Percentiles rank a stretch among this genome's conserved stretches.
These are phyloP conservation scores for Luzula sylvatica DNA, from an alignment of 176 grass and related monocot genomes.

Conservation along the genomic window DNA sequence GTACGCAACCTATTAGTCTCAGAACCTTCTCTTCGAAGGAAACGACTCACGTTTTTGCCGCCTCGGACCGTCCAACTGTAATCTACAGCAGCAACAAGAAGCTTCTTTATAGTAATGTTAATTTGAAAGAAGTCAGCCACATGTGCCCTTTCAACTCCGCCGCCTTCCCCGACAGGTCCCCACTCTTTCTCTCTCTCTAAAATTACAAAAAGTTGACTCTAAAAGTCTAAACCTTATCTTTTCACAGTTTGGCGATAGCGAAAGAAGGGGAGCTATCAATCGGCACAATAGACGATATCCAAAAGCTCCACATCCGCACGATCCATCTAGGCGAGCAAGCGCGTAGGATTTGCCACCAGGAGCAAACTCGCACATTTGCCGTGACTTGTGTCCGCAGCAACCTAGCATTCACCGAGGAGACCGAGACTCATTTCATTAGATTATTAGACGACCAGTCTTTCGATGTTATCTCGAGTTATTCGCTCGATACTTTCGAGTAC, in stretches of 20 bases:
- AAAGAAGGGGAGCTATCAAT: slow-evolving; percentile 94
- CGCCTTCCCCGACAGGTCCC: slow-evolving; percentile 85
- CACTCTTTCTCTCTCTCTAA: neutral
- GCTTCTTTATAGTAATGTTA: slow-evolving; percentile 94
- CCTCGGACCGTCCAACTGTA: slow-evolving; percentile 92
- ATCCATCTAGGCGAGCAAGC: slow-evolving; percentile 83
- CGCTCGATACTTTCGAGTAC: slow-evolving; percentile 66
- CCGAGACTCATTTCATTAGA: slow-evolving; percentile 65
- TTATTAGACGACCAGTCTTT: slow-evolving; percentile 88
- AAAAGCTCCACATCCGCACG: slow-evolving; percentile 90
- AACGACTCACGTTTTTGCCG: slow-evolving; percentile 85
- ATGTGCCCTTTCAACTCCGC: slow-evolving; percentile 97
- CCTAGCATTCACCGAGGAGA: slow-evolving; percentile 43
- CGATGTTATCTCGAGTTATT: slow-evolving; percentile 61
- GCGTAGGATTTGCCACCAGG: slow-evolving; percentile 77
- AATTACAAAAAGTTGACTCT: too few relatives aligned
- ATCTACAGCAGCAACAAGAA: slow-evolving; percentile 99
- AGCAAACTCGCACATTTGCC: slow-evolving; percentile 67
- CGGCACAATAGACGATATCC: slow-evolving; percentile 82
- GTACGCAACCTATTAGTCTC: slow-evolving; percentile 87
- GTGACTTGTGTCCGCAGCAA: slow-evolving; percentile 58
- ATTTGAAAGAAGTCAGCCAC: slow-evolving; percentile 94
- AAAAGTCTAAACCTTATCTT: too few relatives aligned
- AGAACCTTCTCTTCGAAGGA: slow-evolving; percentile 93
- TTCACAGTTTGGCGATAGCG: slow-evolving; percentile 74